phyloP scores from a whole-genome alignment of 164 flowering plant genomes.

The Vitis riparia region DNA sequence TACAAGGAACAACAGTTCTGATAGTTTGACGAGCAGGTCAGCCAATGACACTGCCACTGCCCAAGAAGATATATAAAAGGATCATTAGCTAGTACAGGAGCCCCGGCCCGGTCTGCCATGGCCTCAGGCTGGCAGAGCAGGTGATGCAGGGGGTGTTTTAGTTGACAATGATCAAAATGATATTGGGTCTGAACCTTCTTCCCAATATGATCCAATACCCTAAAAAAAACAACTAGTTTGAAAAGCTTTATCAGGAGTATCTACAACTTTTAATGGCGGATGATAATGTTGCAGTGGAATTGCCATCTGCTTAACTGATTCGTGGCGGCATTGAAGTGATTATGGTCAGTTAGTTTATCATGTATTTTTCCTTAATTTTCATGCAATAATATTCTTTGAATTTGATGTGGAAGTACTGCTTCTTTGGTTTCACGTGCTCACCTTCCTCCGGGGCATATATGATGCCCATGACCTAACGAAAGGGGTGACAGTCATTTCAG shows the following conservation, averaged over 20 bases:
- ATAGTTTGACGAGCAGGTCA: neutral
- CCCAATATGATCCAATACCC: neutral
- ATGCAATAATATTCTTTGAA: too few species aligned
- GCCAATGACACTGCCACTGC: neutral
- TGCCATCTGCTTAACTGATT: too few species aligned
- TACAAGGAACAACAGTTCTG: neutral
- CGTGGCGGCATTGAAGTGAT: too few species aligned
- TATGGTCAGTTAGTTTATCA: too few species aligned
- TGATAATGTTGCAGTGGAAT: too few species aligned
- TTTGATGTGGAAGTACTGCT: too few species aligned
- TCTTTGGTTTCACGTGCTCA: too few species aligned
- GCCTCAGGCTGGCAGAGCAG: neutral
- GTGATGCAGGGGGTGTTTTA: neutral
- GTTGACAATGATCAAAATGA: neutral
- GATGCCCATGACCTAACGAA: too few species aligned
- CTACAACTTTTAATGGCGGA: neutral
- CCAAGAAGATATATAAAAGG: neutral
- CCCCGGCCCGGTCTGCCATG: too few species aligned
- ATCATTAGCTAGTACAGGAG: neutral
- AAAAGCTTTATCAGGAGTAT: slow-evolving; percentile 1
- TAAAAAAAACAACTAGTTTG: neutral
- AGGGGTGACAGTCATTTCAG: too few species aligned
- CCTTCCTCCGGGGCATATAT: too few species aligned
- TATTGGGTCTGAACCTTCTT: neutral
- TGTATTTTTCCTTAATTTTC: too few species aligned